These are phyloP conservation scores for Taphrina communis DNA, from an alignment of 1,139 yeast species.

Conservation along the genomic window DNA sequence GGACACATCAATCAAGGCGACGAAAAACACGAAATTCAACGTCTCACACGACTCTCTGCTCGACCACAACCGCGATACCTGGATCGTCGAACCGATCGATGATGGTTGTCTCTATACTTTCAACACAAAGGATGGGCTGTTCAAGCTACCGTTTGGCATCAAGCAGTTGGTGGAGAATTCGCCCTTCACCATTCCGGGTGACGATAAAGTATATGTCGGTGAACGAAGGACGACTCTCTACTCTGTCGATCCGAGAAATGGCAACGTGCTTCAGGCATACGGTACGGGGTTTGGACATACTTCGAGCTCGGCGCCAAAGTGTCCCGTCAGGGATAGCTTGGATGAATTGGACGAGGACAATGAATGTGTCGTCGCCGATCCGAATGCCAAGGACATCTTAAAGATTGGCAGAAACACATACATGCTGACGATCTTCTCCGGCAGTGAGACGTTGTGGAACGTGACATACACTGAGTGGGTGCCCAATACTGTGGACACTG, in stretches of 20 bases:
- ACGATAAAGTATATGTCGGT: constrained; percentile 90
- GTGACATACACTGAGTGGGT: constrained; percentile 92
- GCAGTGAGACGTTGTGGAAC: constrained; percentile 75
- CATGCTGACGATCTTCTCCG: constrained; percentile 67
- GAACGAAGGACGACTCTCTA: constrained; percentile 76
- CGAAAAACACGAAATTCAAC: constrained; percentile 1
- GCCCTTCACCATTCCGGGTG: constrained; percentile 75
- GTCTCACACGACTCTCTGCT: constrained; percentile 33
- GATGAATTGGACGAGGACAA: constrained; percentile 48
- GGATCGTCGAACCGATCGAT: constrained; percentile 91
- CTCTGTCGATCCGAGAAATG: constrained; percentile 74
- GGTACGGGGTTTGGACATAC: constrained; percentile 55
- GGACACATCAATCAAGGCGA: constrained; percentile 35
- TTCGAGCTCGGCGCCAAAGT: constrained; percentile 38
- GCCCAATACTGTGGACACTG: constrained; percentile 82
- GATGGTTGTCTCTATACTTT: constrained; percentile 89
- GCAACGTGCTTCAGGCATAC: constrained; percentile 73
- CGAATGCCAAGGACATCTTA: constrained; percentile 29
- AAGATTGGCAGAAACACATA: constrained; percentile 54
- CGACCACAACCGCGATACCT: constrained; percentile 52
- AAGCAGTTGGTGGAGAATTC: constrained; percentile 79
- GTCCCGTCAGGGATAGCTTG: constrained; percentile 38
- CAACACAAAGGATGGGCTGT: constrained; percentile 76
- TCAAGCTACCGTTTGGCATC: constrained; percentile 80
- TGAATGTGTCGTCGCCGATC: constrained; percentile 38